Evolutionary conservation across 176 grass and related monocot genomes (phyloP), one percentile per base, ranked within the genome.

Genomic region (Carex cristatella): DNA sequence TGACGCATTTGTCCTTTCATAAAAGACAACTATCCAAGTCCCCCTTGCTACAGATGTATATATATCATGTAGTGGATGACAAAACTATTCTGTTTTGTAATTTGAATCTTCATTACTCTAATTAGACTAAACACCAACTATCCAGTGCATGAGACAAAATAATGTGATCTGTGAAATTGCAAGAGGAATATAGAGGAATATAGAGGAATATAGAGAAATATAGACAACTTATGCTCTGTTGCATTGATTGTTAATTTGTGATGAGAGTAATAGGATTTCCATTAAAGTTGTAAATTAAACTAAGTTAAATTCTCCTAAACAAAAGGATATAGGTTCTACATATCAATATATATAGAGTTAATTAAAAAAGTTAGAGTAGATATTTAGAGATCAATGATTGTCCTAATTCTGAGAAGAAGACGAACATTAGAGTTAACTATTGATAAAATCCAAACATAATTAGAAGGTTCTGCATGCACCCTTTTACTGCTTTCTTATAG

Each of bases 51-150:
- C 74, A 78, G 51, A 55, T 33, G 2, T 57, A 8, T 46, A 46
- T 46, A 7, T 23, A 23, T 23, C 4, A 77, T 33, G 74, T 78
- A 78, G 51, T 78, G 13, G 51, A 56, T 57, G 74, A 57, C 51
- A 78, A 78, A 56, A 56, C 54, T 31, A 78, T 56, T 51, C 73
- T 78, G n/a, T 33, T 78, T 78, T 28, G 7, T 31, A 57, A 56
- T 27, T 56, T 56, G 46, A 32, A 55, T 11, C 74, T 78, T 57
- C 48, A 78, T 78, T 77, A 32, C 27, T 77, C 15, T 51, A 32
- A 77, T 77, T 77, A 55, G 73, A 77, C 10, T 77, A 77, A 49
- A 16, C 73, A 77, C 73, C 73, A 77, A 72, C 40, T 72, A n/a
- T 51, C 12, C 12, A 32, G 10, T 54, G 19, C 72, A 76, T 76